Evolutionary conservation across 139 green algal genomes (phyloP).

Genomic region (Coelastrella sp.): DNA sequence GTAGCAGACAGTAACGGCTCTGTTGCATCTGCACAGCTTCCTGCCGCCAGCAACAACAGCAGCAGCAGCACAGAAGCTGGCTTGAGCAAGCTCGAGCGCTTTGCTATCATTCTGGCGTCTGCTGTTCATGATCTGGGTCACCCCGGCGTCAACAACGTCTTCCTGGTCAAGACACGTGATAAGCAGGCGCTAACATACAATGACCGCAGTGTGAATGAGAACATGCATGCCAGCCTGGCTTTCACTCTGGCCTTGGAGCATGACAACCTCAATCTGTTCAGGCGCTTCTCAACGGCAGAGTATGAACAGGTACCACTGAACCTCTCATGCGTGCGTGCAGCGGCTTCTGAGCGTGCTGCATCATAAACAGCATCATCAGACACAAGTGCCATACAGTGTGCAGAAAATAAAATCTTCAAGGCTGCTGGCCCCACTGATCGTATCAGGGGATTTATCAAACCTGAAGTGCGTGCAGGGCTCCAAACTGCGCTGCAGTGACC

Average conservation of each 20-base stretch:
- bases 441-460: too few species aligned
- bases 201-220: slow-evolving; percentile 73
- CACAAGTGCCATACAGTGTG: background rate
- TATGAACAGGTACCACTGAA: slow-evolving; percentile 34
- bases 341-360: background rate
- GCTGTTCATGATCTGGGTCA: slow-evolving; percentile 76
- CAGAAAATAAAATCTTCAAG: too few species aligned
- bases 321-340: background rate
- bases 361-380: background rate
- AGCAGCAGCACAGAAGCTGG: background rate
- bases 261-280: slow-evolving; percentile 51
- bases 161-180: slow-evolving; percentile 62
- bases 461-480: too few species aligned
- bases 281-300: slow-evolving; percentile 16
- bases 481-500: too few species aligned
- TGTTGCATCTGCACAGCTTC: too few species aligned
- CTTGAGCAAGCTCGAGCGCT: slow-evolving; percentile 64
- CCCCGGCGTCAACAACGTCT: slow-evolving; percentile 76
- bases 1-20: background rate
- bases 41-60: background rate
- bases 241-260: slow-evolving; percentile 60
- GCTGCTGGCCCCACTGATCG: too few species aligned
- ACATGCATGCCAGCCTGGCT: slow-evolving; percentile 64
- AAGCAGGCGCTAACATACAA: slow-evolving; percentile 68
- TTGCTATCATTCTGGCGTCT: slow-evolving; percentile 69